Conservation (phyloP, 176 grass and related monocot species). For the Pontederia crassipes region DNA sequence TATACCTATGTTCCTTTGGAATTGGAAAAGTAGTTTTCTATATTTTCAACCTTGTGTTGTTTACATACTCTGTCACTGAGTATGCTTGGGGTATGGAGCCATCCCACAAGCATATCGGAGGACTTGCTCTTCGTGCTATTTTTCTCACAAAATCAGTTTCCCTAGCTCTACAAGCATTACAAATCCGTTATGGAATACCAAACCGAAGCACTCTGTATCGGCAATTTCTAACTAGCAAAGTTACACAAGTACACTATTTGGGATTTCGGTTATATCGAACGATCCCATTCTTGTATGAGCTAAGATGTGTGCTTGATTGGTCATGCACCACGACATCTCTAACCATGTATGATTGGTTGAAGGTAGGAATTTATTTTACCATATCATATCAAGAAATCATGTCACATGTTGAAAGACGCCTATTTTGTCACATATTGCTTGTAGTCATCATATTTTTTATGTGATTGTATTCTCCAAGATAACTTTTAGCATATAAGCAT, state of each 20-base stretch:
- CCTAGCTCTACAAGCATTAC: conserved; percentile 73
- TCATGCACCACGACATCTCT: conserved; percentile 91
- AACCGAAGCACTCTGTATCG: conserved; percentile 91
- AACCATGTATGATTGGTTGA: conserved; percentile 99
- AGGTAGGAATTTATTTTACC: conserved; percentile 35
- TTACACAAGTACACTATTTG: conserved; percentile 88
- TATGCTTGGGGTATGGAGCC: conserved; percentile 89
- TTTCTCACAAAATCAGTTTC: conserved; percentile 94
- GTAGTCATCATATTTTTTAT: not conserved
- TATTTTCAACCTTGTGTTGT: conserved; percentile 93
- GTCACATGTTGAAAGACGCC: not conserved
- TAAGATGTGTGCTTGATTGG: conserved; percentile 96
- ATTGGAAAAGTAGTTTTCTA: conserved; percentile 88
- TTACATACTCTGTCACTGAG: conserved; percentile 91
- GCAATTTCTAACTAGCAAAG: conserved; percentile 93
- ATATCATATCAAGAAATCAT: not conserved
- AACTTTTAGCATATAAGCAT: not conserved
- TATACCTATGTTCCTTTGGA: conserved; percentile 93
- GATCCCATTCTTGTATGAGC: conserved; percentile 93
- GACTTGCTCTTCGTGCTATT: conserved; percentile 75
- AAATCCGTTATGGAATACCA: conserved; percentile 88
- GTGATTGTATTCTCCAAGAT: not conserved
- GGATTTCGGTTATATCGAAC: conserved; percentile 85
- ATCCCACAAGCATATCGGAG: conserved; percentile 65
- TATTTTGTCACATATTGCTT: not conserved